phyloP scores from a whole-genome alignment of 768 basidiomycete species.

The Lactarius akahatsu region DNA sequence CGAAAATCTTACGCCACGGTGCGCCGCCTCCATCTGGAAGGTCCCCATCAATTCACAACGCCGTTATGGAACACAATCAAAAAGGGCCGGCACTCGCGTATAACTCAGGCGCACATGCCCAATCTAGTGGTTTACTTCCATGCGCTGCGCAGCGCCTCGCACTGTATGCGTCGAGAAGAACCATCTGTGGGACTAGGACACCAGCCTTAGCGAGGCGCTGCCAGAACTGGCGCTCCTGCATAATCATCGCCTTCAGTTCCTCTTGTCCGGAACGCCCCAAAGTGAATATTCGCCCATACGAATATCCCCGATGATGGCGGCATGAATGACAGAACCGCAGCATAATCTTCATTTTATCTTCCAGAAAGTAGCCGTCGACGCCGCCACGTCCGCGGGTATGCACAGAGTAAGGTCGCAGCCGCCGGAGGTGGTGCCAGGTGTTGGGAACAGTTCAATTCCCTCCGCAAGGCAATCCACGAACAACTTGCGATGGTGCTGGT shows the following conservation, averaged over 20 bases:
- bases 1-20: conserved; percentile 22
- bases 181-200: conserved; percentile 64
- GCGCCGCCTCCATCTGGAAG: conserved; percentile 28
- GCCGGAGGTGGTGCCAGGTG: conserved; percentile 36
- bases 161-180: conserved; percentile 40
- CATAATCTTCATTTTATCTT: conserved; percentile 40
- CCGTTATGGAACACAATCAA: background rate
- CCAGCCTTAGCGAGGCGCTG: conserved; percentile 56
- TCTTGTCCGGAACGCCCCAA: conserved; percentile 37
- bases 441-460: conserved; percentile 55
- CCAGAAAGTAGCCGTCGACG: conserved; percentile 32
- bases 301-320: conserved; percentile 84
- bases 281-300: conserved; percentile 52
- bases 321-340: conserved; percentile 59
- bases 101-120: conserved; percentile 62
- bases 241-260: conserved; percentile 33
- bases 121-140: conserved; percentile 26
- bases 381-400: conserved; percentile 33
- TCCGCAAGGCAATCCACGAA: conserved; percentile 64
- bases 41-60: background rate
- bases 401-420: conserved; percentile 46
- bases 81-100: conserved; percentile 39
- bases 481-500: conserved; percentile 56
- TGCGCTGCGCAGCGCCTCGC: conserved; percentile 27
- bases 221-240: conserved; percentile 61